Evolutionary conservation across 2,329 filamentous ascomycete genomes (phyloP).

Genomic region (Trichoderma lentiforme): DNA sequence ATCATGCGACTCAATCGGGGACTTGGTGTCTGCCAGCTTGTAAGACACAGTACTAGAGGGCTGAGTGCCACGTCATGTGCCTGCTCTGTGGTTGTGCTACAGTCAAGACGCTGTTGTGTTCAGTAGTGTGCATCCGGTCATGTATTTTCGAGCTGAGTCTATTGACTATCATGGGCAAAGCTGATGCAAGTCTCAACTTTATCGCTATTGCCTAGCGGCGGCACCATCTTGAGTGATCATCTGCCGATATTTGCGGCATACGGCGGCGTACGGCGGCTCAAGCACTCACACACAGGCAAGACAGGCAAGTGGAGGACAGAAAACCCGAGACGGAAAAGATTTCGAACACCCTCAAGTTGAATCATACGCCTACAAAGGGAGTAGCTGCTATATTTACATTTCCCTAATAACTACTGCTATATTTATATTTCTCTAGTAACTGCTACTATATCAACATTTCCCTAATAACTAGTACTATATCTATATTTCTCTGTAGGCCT

Average conservation of each 20-base stretch:
- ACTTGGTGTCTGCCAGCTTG: neutral
- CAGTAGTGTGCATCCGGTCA: neutral
- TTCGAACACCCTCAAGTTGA: too few relatives aligned
- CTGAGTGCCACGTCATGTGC: neutral
- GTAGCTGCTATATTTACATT: too few relatives aligned
- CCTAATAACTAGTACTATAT: too few relatives aligned
- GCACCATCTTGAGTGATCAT: neutral
- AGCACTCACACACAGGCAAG: neutral
- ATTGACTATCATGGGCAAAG: neutral
- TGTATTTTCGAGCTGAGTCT: neutral
- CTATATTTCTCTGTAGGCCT: too few relatives aligned
- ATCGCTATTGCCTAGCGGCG: neutral
- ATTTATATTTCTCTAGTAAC: too few relatives aligned
- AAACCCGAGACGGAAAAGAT: too few relatives aligned
- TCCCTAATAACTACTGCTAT: too few relatives aligned
- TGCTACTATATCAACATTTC: too few relatives aligned
- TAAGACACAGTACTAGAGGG: neutral
- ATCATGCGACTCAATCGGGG: neutral
- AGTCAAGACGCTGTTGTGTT: neutral
- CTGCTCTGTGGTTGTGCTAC: neutral
- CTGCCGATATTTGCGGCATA: neutral
- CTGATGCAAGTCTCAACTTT: neutral
- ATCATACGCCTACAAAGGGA: too few relatives aligned
- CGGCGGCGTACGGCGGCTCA: neutral
- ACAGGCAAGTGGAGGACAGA: too few relatives aligned